A percentile compares a stretch with the other conserved stretches of the same genome.
Conservation (phyloP, 768 basidiomycete genomes). For the Lactifluus hygrophoroides region DNA sequence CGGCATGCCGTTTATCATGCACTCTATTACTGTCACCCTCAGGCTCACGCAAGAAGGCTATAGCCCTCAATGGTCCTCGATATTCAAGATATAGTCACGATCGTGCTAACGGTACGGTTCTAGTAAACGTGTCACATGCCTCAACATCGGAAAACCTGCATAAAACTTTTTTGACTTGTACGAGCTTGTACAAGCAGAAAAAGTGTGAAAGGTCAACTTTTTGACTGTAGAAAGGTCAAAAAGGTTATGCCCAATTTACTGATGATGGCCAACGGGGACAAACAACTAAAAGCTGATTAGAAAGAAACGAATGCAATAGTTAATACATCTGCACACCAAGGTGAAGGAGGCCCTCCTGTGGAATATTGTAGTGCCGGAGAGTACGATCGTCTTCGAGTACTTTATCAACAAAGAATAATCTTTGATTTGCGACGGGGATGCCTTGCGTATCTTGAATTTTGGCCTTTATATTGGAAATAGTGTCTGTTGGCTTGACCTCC, state of each 20-base stretch:
- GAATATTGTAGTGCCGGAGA: conserved; percentile 16
- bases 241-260: too few relatives aligned
- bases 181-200: too few relatives aligned
- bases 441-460: conserved; percentile 19
- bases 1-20: background rate
- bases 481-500: conserved; percentile 17
- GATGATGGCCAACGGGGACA: conserved; percentile 43
- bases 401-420: conserved; percentile 11
- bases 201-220: too few relatives aligned
- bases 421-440: conserved; percentile 16
- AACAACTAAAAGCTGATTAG: conserved; percentile 26
- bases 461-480: conserved; percentile 14
- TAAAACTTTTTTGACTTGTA: too few relatives aligned
- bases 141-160: too few relatives aligned
- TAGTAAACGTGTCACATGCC: too few relatives aligned
- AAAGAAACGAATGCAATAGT: too few relatives aligned
- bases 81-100: conserved; percentile 5
- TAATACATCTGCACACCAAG: too few relatives aligned
- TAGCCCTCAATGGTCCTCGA: too few relatives aligned
- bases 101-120: background rate
- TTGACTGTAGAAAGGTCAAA: too few relatives aligned
- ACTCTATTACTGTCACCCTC: too few relatives aligned
- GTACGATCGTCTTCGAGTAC: conserved; percentile 19
- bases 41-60: too few relatives aligned
- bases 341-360: conserved; percentile 17